Evolutionary conservation across 202 grass and related monocot species (phyloP), one percentile per base, ranked within the genome.

Genomic region (Bolboschoenoplectus hybrid): DNA sequence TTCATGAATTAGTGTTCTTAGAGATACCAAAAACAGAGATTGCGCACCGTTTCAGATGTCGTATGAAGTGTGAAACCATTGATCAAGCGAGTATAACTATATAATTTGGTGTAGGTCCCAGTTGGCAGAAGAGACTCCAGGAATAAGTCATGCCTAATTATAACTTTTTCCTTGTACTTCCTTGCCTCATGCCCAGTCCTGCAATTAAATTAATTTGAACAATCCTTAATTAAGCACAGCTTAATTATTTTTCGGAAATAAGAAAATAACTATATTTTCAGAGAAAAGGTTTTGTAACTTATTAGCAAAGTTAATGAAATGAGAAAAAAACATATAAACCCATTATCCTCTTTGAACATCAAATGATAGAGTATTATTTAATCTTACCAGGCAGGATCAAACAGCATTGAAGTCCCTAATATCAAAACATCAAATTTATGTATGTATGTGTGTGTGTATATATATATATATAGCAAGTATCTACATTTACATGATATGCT

Each of bases 101-200:
- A 97, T 36, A 97, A 85, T 52, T 97, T 97, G 62, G 88, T 97
- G 77, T 94, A 97, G 80, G 87, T 89, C 74, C 94, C 91, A 53
- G 77, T 60, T 4, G 91, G 91, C 36, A 94, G 88, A 87, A 97
- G 91, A 43, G 94, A 97, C 45, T 94, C 91, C 61, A 97, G 94
- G 85, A 97, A 94, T 49, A 86, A 85, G 26, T 92, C 94, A 86
- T 97, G 91, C 87, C 89, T 91, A 20, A 87, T 87, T 58, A 89
- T 92, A 12, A 87, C 76, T 63, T 76, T 89, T 84, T 85, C 63
- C 69, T 94, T 97, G 32, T 91, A 94, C 52, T 94, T 97, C 75
- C 87, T 82, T 82, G 91, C 94, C 79, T 97, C 94, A 46, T 92
- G 89, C 7, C 83, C 88, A 74, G 90, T 94, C 87, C 94, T 97